Conservation (phyloP, 1,139 yeast genomes). For the Kodamaea anthophila region DNA sequence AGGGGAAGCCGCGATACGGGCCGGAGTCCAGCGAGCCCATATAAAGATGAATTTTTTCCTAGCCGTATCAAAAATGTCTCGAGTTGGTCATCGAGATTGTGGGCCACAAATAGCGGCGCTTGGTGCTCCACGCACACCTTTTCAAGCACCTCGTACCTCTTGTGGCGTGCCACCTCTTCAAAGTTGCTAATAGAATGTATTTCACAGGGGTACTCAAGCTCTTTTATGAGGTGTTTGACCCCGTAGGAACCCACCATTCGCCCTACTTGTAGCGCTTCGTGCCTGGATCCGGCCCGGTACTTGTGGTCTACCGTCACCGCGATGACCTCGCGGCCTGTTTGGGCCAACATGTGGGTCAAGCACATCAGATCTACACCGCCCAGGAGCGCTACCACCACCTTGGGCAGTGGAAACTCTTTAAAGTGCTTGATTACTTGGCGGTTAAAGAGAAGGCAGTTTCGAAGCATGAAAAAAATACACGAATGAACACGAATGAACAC, state of each 20-base stretch:
- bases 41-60: constrained; percentile 46
- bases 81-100: constrained; percentile 64
- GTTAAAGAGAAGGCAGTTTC: too few relatives aligned
- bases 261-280: constrained; percentile 44
- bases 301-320: constrained; percentile 59
- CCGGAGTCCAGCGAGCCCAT: constrained; percentile 49
- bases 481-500: too few relatives aligned
- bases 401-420: too few relatives aligned
- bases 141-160: constrained; percentile 43
- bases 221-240: constrained; percentile 30
- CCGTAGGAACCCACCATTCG: constrained; percentile 30
- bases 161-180: constrained; percentile 53
- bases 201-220: constrained; percentile 26
- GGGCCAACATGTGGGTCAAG: constrained; percentile 41
- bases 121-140: constrained; percentile 25
- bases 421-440: too few relatives aligned
- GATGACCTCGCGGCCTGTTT: constrained; percentile 27
- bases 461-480: too few relatives aligned
- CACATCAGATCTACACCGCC: constrained; percentile 86
- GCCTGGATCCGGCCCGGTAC: constrained; percentile 39
- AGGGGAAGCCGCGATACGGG: constrained; percentile 1
- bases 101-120: constrained; percentile 51
- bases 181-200: constrained; percentile 30
- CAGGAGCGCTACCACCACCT: constrained; percentile 51
- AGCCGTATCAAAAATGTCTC: constrained; percentile 64